Evolutionary conservation across 768 basidiomycete species (phyloP).

Genomic region (Lentinula edodes): DNA sequence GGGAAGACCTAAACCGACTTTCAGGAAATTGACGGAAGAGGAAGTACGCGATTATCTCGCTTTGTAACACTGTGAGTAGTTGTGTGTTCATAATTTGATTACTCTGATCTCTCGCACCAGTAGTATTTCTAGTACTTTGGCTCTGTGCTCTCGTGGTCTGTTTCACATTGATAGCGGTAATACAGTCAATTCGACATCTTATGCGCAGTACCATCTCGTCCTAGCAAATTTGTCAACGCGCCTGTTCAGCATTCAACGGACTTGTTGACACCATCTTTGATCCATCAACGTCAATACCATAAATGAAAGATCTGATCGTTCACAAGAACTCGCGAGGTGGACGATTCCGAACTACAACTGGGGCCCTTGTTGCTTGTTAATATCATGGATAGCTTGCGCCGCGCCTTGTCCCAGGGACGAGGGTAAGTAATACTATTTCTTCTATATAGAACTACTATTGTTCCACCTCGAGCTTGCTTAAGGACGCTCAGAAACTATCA

Average conservation of each 20-base stretch:
- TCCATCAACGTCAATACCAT: not conserved
- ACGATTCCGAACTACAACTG: not conserved
- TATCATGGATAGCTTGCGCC: not conserved
- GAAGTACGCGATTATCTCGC: slow-evolving; percentile 96
- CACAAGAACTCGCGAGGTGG: not conserved
- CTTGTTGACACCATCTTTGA: slow-evolving; percentile 4
- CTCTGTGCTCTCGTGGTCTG: not conserved
- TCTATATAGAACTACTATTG: not conserved
- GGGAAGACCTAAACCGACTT: slow-evolving; percentile 76
- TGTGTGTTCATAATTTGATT: not conserved
- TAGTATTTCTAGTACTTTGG: not conserved
- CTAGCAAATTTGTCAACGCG: slow-evolving; percentile 3
- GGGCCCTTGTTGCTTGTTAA: not conserved
- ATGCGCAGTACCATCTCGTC: not conserved
- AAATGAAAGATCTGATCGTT: slow-evolving; percentile 5
- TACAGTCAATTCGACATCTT: not conserved
- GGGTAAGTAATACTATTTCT: not conserved
- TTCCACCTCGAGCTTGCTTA: not conserved
- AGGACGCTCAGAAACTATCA: not conserved
- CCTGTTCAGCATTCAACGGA: slow-evolving; percentile 1
- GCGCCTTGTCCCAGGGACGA: not conserved
- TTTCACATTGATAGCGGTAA: not conserved
- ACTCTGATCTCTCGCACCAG: not conserved
- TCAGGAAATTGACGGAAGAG: slow-evolving; percentile 93
- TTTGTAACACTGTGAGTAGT: slow-evolving; percentile 32